Evolutionary conservation across 2,329 filamentous ascomycete genomes (phyloP).

Genomic region (Ilyonectria mors-panacis): DNA sequence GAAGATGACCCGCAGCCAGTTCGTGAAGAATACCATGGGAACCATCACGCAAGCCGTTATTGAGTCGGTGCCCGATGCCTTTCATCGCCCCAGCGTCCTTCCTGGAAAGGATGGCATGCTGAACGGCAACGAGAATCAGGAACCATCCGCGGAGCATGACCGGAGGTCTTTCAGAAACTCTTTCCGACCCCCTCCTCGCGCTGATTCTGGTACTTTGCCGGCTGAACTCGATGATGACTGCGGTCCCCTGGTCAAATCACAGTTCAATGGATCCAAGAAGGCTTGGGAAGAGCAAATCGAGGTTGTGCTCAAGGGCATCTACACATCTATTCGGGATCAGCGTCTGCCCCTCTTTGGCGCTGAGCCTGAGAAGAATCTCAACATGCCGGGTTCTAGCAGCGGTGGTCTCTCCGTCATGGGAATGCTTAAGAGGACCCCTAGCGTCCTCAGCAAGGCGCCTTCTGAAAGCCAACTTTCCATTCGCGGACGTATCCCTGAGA

Average conservation of each 20-base stretch:
- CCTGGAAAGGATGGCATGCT: constrained; percentile 58
- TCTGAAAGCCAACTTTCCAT: constrained; percentile 82
- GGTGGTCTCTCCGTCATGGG: constrained; percentile 81
- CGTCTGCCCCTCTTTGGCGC: constrained; percentile 89
- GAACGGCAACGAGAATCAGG: constrained; percentile 51
- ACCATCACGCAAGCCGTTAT: constrained; percentile 84
- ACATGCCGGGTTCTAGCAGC: constrained; percentile 63
- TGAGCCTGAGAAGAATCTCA: constrained; percentile 61
- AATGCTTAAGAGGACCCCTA: constrained; percentile 88
- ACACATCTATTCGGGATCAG: constrained; percentile 88
- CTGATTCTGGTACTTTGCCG: constrained; percentile 58
- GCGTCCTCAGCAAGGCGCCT: constrained; percentile 91
- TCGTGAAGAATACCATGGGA: constrained; percentile 95
- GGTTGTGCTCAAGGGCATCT: constrained; percentile 91
- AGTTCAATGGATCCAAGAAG: constrained; percentile 81
- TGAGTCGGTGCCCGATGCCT: constrained; percentile 79
- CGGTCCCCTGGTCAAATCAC: constrained; percentile 83
- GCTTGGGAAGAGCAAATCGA: constrained; percentile 94
- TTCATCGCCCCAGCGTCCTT: constrained; percentile 71
- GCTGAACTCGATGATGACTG: constrained; percentile 63
- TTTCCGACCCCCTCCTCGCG: constrained; percentile 65
- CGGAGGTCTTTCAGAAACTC: constrained; percentile 62
- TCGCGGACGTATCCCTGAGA: constrained; percentile 79
- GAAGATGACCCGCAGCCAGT: constrained; percentile 96
- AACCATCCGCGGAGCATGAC: constrained; percentile 55